phyloP scores from a whole-genome alignment of 169 alveolate genomes.

The Blepharisma undulans region DNA sequence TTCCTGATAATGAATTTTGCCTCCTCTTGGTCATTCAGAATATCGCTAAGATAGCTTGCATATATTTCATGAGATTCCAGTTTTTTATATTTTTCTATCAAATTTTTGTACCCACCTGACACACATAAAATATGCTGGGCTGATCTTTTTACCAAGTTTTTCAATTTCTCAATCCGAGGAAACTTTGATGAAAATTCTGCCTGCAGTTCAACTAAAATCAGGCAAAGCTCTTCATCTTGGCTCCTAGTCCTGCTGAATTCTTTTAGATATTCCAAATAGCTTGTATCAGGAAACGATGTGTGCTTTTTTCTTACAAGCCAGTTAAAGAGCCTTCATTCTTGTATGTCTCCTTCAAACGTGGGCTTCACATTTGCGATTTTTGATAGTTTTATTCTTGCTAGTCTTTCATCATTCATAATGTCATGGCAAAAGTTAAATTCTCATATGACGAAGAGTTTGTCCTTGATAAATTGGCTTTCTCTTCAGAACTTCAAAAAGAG shows the following conservation, averaged over 20 bases:
- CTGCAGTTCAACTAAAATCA: background rate
- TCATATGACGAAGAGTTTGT: background rate
- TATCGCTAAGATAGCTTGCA: background rate
- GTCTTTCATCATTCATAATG: background rate
- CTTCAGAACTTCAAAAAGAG: background rate
- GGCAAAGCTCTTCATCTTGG: background rate
- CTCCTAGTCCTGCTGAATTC: background rate
- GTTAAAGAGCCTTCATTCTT: background rate
- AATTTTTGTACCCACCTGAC: background rate
- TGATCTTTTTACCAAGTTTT: background rate
- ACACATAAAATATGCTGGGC: background rate
- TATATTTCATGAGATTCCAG: background rate
- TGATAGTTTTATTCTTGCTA: background rate
- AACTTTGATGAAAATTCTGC: background rate
- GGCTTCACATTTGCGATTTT: background rate
- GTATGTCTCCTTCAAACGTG: background rate
- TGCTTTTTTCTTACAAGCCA: background rate
- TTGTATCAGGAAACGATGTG: background rate
- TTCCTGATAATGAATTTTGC: background rate
- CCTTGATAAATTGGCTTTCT: background rate
- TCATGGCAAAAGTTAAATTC: background rate
- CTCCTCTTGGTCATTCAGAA: background rate
- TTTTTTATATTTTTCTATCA: background rate
- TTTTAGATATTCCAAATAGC: background rate
- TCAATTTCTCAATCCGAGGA: background rate